Base-by-base conservation (phyloP, 768 basidiomycete genomes). In the Termitomyces bulborhizus region DNA sequence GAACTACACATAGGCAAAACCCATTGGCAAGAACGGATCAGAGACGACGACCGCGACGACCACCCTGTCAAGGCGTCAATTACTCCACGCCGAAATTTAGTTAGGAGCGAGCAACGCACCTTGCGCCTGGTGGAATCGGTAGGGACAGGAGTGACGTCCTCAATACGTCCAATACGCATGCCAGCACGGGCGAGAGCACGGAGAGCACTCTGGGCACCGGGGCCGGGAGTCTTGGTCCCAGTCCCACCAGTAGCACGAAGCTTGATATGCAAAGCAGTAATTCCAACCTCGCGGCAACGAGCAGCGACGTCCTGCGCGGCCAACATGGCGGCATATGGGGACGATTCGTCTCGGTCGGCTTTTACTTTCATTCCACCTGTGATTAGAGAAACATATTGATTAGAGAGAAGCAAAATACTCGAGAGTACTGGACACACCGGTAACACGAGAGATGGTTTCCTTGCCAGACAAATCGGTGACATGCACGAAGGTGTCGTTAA, bases 401-500 rank as follows among this genome's bases (percentile, higher is more conserved):
- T 21, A 18, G 52, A 16, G 53, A 13, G 8, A 26, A 24, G 3
- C 18, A 36, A 6, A 51, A 15, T 15, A 34, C 46, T 26, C 47
- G 18, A 18, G 16, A 18, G 1, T 11, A 29, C 16, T 29, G 16
- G 8, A 74, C 82, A 65, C 56, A 89, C 95, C 95, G 63, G 97
- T 98, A 60, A 98, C 93, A 69, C 97, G 93, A 65, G 93, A 91
- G 77, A 99, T 93, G 70, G 97, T 99, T 80, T 98, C 97, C 79
- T 92, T 95, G 66, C 97, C 97, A 24, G 94, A 94, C 56, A 98
- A 76, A 89, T 98, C 97, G 72, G 97, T 99, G 67, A 99, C 80
- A 71, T 99, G 97, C 63, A 99, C 97, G 73, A 98, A 98, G 56
- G 97, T 99, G 69, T 99, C 97, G 76, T 99, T 99, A 85, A 99